These are phyloP conservation scores for Oleoguttula mirabilis DNA, from an alignment of 495 filamentous ascomycete genomes.

Conservation along the genomic window DNA sequence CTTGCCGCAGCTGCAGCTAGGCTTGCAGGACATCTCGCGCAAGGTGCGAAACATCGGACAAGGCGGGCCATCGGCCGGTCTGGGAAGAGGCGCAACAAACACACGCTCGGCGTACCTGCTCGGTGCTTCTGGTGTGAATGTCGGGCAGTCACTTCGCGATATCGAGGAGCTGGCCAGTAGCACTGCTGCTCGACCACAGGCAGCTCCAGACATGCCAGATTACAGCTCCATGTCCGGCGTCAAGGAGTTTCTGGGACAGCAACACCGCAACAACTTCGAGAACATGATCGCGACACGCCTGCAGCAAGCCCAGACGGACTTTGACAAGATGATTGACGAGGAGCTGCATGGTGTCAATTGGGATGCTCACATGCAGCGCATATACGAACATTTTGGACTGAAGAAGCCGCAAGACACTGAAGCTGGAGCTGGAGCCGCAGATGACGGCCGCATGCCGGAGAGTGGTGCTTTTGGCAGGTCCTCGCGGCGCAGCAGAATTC, in stretches of 20 bases:
- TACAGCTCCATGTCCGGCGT: slow-evolving; percentile 2
- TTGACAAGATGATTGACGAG: slow-evolving; percentile 84
- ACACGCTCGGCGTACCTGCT: slow-evolving; percentile 79
- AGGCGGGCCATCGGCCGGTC: slow-evolving; percentile 35
- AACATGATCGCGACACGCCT: slow-evolving; percentile 7
- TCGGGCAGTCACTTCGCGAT: slow-evolving; percentile 64
- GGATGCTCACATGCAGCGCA: slow-evolving; percentile 81
- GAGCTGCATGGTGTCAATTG: slow-evolving; percentile 80
- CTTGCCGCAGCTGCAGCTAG: slow-evolving; percentile 63
- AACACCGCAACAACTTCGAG: slow-evolving; percentile 14
- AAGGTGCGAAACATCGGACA: slow-evolving; percentile 66
- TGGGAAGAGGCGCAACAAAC: slow-evolving; percentile 34
- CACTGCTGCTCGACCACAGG: slow-evolving; percentile 38
- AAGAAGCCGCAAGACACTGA: slow-evolving; percentile 37
- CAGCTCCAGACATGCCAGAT: slow-evolving; percentile 7
- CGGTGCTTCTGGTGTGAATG: slow-evolving; percentile 76
- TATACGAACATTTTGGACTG: slow-evolving; percentile 94
- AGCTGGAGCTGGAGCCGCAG: slow-evolving; percentile 20
- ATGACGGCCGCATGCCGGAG: slow-evolving; percentile 4
- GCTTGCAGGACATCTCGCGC: slow-evolving; percentile 74
- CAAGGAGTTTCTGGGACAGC: slow-evolving; percentile 14
- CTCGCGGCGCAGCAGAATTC: slow-evolving; percentile 36
- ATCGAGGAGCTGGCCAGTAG: slow-evolving; percentile 40
- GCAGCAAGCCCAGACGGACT: slow-evolving; percentile 66
- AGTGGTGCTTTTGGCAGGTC: slow-evolving; percentile 51